These are phyloP conservation scores for Skeletonema tropicum DNA, from an alignment of 108 stramenopile genomes.

Conservation along the genomic window DNA sequence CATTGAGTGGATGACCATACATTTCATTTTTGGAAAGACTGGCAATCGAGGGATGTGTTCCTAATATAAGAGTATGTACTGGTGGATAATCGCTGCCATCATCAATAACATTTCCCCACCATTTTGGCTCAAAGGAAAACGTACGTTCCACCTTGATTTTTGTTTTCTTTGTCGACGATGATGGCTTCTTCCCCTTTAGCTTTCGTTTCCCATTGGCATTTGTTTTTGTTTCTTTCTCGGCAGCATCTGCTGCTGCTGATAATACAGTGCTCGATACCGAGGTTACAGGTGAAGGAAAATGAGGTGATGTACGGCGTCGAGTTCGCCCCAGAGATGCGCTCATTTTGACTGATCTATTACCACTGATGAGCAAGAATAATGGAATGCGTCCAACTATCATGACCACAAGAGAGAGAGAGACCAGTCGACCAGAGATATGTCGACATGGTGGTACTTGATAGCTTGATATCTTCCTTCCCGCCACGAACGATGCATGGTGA, in stretches of 20 bases:
- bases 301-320: neutral
- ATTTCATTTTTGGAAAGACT: constrained; percentile 63
- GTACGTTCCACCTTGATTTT: constrained; percentile 18
- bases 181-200: neutral
- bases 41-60: constrained; percentile 69
- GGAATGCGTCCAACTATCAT: neutral
- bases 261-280: no score
- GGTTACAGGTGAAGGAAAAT: neutral
- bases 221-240: neutral
- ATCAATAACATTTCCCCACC: constrained; percentile 45
- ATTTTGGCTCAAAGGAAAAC: constrained; percentile 43
- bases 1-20: constrained; percentile 70
- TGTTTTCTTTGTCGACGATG: neutral
- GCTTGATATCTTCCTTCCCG: no score
- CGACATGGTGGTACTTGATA: no score
- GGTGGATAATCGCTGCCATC: constrained; percentile 19
- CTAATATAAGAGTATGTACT: constrained; percentile 81
- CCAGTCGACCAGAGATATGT: no score
- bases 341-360: neutral
- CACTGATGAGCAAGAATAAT: neutral
- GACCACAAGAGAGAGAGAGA: neutral
- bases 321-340: neutral
- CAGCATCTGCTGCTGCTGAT: neutral
- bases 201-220: neutral
- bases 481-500: no score